phyloP scores from a whole-genome alignment of 2,329 filamentous ascomycete species.

The Exophiala bonariae region DNA sequence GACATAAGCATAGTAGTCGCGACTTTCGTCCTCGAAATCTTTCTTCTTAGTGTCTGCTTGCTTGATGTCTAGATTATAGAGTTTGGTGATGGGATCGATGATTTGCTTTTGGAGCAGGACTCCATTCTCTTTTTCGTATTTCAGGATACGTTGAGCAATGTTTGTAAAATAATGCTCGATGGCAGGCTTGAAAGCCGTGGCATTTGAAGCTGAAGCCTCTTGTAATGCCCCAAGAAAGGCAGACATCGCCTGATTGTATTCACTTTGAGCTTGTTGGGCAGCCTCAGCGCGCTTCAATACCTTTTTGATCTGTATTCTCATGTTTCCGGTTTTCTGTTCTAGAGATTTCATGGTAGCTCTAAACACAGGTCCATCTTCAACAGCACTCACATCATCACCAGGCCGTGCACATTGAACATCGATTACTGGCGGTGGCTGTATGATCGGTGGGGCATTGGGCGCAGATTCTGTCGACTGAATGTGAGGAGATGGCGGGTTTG shows the following conservation, averaged over 20 bases:
- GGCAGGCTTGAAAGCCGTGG: constrained; percentile 94
- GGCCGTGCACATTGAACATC: constrained; percentile 85
- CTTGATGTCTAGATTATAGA: constrained; percentile 96
- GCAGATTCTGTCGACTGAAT: constrained; percentile 26
- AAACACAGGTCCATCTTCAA: constrained; percentile 93
- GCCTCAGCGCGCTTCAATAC: constrained; percentile 92
- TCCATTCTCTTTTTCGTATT: constrained; percentile 83
- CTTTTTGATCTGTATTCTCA: constrained; percentile 93
- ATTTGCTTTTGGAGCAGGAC: constrained; percentile 85
- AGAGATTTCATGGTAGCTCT: constrained; percentile 94
- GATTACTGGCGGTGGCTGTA: constrained; percentile 62
- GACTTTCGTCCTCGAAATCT: constrained; percentile 97
- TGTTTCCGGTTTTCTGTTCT: constrained; percentile 93
- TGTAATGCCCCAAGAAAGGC: constrained; percentile 82
- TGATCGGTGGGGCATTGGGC: constrained; percentile 31
- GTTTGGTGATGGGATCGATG: constrained; percentile 86
- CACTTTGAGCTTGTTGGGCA: constrained; percentile 73
- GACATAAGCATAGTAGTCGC: constrained; percentile 96
- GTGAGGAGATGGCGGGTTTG: constrained; percentile 33
- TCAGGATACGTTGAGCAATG: constrained; percentile 85
- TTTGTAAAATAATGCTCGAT: constrained; percentile 98
- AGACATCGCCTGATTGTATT: constrained; percentile 81
- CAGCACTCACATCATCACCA: constrained; percentile 77
- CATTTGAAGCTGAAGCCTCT: constrained; percentile 86
- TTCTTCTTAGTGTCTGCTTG: constrained; percentile 95